Conservation (phyloP, 371 early-diverging fungal species). For the Parasitella parasitica region DNA sequence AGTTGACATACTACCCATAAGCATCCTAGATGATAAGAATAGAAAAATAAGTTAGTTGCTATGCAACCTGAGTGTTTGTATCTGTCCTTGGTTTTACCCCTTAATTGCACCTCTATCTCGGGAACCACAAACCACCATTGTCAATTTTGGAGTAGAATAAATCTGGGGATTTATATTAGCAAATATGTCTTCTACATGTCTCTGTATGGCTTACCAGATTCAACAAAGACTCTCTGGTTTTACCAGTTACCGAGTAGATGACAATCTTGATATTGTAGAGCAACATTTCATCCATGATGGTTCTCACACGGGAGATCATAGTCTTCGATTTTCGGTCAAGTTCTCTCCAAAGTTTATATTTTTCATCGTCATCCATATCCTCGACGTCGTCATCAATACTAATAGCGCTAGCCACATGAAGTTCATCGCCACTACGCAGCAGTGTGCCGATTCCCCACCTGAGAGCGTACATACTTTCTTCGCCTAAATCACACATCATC, state of each 20-base stretch:
- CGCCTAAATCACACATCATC: constrained; percentile 48
- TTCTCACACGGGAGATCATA: constrained; percentile 43
- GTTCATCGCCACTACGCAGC: constrained; percentile 44
- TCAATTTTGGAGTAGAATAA: constrained; percentile 43
- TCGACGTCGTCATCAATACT: constrained; percentile 44
- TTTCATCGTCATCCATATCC: constrained; percentile 38
- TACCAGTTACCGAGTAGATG: constrained; percentile 55
- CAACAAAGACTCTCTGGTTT: constrained; percentile 52
- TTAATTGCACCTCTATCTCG: constrained; percentile 55
- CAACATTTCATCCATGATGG: constrained; percentile 37
- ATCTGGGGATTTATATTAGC: constrained; percentile 26
- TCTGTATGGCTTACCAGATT: constrained; percentile 37
- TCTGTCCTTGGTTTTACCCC: no score
- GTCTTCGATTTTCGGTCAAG: constrained; percentile 47
- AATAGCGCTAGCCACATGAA: constrained; percentile 56
- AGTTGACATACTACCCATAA: constrained; percentile 61
- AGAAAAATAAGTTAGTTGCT: no score
- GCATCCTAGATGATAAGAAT: constrained; percentile 22
- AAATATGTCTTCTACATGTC: not conserved
- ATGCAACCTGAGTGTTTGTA: no score
- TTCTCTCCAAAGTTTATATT: constrained; percentile 39
- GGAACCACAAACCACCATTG: constrained; percentile 60
- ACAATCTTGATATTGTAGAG: constrained; percentile 54
- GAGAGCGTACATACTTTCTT: constrained; percentile 46
- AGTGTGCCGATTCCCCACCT: constrained; percentile 32